Evolutionary conservation across 2,329 filamentous ascomycete genomes (phyloP), one percentile per base, ranked within the genome.

Genomic region (Colletotrichum karsti): DNA sequence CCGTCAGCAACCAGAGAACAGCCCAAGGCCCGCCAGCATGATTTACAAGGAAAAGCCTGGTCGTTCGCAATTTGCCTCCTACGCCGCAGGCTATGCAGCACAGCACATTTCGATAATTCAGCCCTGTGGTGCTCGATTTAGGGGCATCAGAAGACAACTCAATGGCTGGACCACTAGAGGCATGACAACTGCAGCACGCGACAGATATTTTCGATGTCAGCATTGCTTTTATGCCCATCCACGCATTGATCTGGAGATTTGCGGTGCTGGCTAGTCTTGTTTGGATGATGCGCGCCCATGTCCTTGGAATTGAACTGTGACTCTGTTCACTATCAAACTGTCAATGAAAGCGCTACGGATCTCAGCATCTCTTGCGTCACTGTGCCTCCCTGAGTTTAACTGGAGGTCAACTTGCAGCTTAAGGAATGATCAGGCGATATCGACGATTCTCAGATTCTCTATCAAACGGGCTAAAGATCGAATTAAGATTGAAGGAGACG

Each of bases 21-120:
- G 46, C 24, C 50, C 24, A 41, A 58, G 58, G 5, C 44, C 64
- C 64, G 46, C 64, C 54, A 64, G 46, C 64, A 64, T 58, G 44
- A 53, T 58, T 35, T n/a, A 28, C 64, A 53, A 54, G 64, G 60
- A 44, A 18, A 13, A 9, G 53, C 64, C 64, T 37, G 30, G 30
- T 53, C 20, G 26, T 18, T 8, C 20, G 35, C 44, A 67, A 67
- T 58, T 39, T 64, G 53, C 37, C 22, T 28, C 53, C 18, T 20
- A 64, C 53, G n/a, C 20, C 30, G 24, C 50, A n/a, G 33, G 15
- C 44, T 51, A 53, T 67, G 64, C 53, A 53, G 59, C 53, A 54
- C 37, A 64, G 37, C 18, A 18, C 13, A 57, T n/a, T 5, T 7
- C 18, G 57, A 37, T 50, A 33, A 13, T 67, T 63, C 64, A 67